Evolutionary conservation across 805 yeast genomes (phyloP).

Genomic region (Zygosaccharomyces kombuchaensis): DNA sequence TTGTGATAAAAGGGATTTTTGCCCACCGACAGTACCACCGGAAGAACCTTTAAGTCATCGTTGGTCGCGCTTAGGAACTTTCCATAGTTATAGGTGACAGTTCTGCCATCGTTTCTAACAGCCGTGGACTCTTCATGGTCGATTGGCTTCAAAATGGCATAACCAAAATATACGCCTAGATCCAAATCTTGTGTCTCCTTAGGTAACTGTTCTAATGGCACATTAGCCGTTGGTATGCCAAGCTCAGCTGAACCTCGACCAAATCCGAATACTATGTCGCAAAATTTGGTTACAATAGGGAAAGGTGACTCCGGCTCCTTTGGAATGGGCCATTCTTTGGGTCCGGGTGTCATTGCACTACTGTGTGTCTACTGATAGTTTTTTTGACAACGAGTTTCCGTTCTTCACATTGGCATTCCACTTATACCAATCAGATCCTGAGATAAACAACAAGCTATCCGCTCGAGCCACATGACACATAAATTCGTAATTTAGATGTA

Average conservation of each 20-base stretch:
- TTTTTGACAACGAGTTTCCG: neutral
- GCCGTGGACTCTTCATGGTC: slow-evolving; percentile 21
- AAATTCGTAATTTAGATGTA: neutral
- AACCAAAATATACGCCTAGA: slow-evolving; percentile 92
- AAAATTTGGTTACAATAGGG: slow-evolving; percentile 45
- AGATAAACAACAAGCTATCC: neutral
- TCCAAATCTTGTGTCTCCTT: slow-evolving; percentile 40
- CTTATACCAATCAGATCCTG: neutral
- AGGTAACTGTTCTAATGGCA: slow-evolving; percentile 54
- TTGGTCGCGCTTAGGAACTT: slow-evolving; percentile 34
- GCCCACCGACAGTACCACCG: slow-evolving; percentile 95
- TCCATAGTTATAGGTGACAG: slow-evolving; percentile 63
- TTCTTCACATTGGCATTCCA: neutral
- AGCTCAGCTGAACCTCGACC: slow-evolving; percentile 93
- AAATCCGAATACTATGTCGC: slow-evolving; percentile 70
- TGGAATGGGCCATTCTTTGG: slow-evolving; percentile 35
- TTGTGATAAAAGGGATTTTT: slow-evolving; percentile 92
- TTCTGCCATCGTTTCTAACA: slow-evolving; percentile 37
- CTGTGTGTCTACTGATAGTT: neutral
- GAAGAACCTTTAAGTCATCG: slow-evolving; percentile 48
- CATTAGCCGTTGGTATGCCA: slow-evolving; percentile 94
- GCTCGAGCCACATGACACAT: slow-evolving; percentile 2
- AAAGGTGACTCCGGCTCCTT: slow-evolving; percentile 41
- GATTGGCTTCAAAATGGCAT: slow-evolving; percentile 39
- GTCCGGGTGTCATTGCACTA: slow-evolving; percentile 14